Evolutionary conservation across 2,329 filamentous ascomycete species (phyloP), one percentile per base, ranked within the genome.

Genomic region (Pseudocercospora macadamiae): DNA sequence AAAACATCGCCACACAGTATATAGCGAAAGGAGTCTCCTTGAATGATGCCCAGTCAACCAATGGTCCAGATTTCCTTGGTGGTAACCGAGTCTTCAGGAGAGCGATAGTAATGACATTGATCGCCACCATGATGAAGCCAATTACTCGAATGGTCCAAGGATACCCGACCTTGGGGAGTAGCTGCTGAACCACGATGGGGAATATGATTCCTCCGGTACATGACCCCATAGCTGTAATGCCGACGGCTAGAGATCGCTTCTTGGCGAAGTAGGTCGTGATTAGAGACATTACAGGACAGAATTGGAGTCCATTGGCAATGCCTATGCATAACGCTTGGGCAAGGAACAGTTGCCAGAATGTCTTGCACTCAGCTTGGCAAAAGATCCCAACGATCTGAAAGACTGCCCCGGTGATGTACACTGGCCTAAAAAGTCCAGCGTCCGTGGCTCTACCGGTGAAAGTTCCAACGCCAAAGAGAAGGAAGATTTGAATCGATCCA

Each of bases 251-350:
- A 0, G 80, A 80, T 54, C 83, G 77, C 60, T 76, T 81, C 51
- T 76, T 77, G 23, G 77, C 77, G 67, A 89, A 89, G 67, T 90
- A 90, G 2, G 88, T 88, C 8, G 86, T 82, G 1, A 89, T 74
- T 1, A 88, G 81, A 1, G 87, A 82, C 44, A 91, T 79, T 34
- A 82, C 77, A 0, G 89, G 85, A 49, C 85, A 83, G 72, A 88
- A 90, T 2, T 89, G 73, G 54, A 80, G 83, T 1, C 87, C 87
- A 55, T 82, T 83, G 0, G 84, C 86, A 6, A 83, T 58, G 7
- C 82, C 82, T 30, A 82, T 70, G 55, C 79, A 80, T 21, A 84
- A 54, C 12, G 78, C 82, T 61, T 85, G 82, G 0, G 78, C 74
- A 12, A 84, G 75, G 53, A 84, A 76, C 5, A 84, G 65, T 44